These are phyloP conservation scores for Suhomyces kilbournensis DNA, from an alignment of 805 yeast genomes.

Conservation along the genomic window DNA sequence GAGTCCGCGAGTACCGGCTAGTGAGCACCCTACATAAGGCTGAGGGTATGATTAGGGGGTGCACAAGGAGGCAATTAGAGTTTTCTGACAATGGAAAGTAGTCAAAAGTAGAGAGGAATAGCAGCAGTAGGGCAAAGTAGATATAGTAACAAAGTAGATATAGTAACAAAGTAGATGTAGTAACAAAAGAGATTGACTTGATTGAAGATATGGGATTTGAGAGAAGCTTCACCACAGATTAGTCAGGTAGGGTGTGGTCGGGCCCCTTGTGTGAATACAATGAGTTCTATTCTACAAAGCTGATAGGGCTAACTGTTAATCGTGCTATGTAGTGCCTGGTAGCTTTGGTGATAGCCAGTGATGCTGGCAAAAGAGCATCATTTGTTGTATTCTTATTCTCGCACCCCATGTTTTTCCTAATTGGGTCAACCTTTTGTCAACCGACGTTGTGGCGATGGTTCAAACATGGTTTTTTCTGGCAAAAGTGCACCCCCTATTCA, in stretches of 20 bases:
- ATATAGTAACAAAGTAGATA: too few relatives aligned
- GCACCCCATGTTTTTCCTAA: constrained; percentile 1
- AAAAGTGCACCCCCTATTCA: not conserved
- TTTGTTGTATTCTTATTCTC: not conserved
- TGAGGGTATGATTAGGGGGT: not conserved
- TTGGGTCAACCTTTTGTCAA: not conserved
- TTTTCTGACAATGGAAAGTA: not conserved
- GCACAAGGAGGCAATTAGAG: not conserved
- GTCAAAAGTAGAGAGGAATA: not conserved
- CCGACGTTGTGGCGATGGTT: not conserved
- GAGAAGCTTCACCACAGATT: too few relatives aligned
- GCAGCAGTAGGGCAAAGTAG: not conserved
- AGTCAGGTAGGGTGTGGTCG: too few relatives aligned
- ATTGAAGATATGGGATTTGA: too few relatives aligned
- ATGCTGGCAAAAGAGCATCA: not conserved
- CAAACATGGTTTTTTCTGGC: not conserved
- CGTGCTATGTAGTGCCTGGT: not conserved
- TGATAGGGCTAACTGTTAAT: not conserved
- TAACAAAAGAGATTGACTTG: too few relatives aligned
- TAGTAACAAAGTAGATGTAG: too few relatives aligned
- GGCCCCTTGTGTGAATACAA: too few relatives aligned
- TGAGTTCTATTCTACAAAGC: too few relatives aligned
- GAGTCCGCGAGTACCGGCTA: not conserved
- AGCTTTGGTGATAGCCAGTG: not conserved
- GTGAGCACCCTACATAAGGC: not conserved